These are phyloP conservation scores for Ulota crispa DNA, from an alignment of 225 moss, liverwort and hornwort genomes.

Conservation along the genomic window DNA sequence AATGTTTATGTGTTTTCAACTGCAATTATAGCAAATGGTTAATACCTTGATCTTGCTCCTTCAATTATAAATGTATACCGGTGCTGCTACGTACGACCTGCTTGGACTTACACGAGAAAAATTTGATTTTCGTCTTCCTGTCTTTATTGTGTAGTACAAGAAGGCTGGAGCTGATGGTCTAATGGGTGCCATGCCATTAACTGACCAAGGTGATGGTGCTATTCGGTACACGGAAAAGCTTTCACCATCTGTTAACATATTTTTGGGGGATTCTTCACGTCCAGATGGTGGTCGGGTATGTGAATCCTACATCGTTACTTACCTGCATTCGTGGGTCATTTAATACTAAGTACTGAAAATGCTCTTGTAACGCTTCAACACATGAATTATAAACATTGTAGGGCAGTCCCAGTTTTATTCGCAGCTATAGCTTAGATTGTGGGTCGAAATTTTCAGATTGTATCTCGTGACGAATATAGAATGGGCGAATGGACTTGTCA, in stretches of 20 bases:
- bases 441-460: background rate
- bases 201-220: slow-evolving; percentile 75
- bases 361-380: background rate
- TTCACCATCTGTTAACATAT: slow-evolving; percentile 87
- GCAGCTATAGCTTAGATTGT: background rate
- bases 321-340: background rate
- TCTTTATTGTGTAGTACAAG: slow-evolving; percentile 69
- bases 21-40: background rate
- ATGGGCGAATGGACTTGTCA: background rate
- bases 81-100: background rate
- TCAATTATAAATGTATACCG: background rate
- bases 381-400: background rate
- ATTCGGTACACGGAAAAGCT: slow-evolving; percentile 85
- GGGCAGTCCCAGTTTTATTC: background rate
- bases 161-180: slow-evolving; percentile 85
- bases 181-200: slow-evolving; percentile 63
- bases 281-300: slow-evolving; percentile 80
- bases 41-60: slow-evolving; percentile 6
- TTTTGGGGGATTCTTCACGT: slow-evolving; percentile 80
- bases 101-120: background rate
- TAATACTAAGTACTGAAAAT: background rate
- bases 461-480: background rate
- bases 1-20: background rate
- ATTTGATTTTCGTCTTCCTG: background rate
- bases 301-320: slow-evolving; percentile 8